Evolutionary conservation across 352 stramenopile genomes (phyloP), one percentile per base, ranked within the genome.

Genomic region (Peronosclerospora sorghi): DNA sequence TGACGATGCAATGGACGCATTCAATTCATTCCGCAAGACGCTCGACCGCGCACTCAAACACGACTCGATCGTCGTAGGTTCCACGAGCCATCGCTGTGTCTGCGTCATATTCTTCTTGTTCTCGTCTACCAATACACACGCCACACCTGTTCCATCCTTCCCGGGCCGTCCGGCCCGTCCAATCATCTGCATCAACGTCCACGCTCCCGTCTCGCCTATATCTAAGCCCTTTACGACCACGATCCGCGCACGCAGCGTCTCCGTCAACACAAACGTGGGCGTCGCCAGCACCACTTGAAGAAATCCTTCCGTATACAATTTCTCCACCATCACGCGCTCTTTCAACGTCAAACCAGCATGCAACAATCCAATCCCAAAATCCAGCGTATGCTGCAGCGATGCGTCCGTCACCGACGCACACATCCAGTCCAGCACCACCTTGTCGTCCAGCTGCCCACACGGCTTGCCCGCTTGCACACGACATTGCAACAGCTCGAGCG

Each of bases 171-270:
- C 96, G 3, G 96, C 96, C 40, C 96, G 73, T 9, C n/a, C n/a
- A n/a, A n/a, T n/a, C n/a, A n/a, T n/a, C n/a, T n/a, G n/a, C n/a
- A n/a, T n/a, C n/a, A n/a, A n/a, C n/a, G n/a, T 84, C 96, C 97
- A 73, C 99, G 98, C 96, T n/a, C n/a, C n/a, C n/a, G n/a, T n/a
- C n/a, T n/a, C n/a, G n/a, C n/a, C n/a, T n/a, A n/a, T n/a, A n/a
- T n/a, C n/a, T n/a, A n/a, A n/a, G n/a, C 96, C 95, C 66, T 99
- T 99, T 29, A 99, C 76, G 10, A 99, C 70, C 2, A 99, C 96
- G 8, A 99, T 64, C 55, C 98, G 94, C 0, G 95, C 96, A 0
- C 96, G 96, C 10, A 99, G 60, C 50, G 98, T 99, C 7, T 98
- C 89, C 52, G 86, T 89, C 86, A 89, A 97, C 18, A 88, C 90